Evolutionary conservation across 2,329 filamentous ascomycete species (phyloP).

Genomic region (Xylaria sp.): DNA sequence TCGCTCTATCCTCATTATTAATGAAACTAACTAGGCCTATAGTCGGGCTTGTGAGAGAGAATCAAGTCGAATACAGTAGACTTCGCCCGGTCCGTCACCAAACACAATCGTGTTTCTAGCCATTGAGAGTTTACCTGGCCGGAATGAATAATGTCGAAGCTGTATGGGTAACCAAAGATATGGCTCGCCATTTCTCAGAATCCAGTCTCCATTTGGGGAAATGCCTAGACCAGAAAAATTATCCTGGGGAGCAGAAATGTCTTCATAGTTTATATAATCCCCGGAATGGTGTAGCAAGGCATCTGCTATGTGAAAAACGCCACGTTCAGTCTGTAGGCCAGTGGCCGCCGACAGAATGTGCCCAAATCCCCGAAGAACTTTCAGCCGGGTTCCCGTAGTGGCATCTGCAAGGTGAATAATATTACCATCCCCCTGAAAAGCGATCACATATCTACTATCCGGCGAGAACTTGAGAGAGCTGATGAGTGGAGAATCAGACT

Average conservation of each 20-base stretch:
- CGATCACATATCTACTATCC: background rate
- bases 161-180: conserved; percentile 2
- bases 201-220: background rate
- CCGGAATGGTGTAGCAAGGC: background rate
- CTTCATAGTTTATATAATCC: background rate
- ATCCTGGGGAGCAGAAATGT: background rate
- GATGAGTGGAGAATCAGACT: too few relatives aligned
- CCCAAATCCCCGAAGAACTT: background rate
- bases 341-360: background rate
- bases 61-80: too few relatives aligned
- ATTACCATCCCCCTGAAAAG: background rate
- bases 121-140: background rate
- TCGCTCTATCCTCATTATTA: too few relatives aligned
- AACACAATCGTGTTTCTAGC: background rate
- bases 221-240: conserved; percentile 1
- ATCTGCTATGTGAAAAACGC: background rate
- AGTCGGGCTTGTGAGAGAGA: too few relatives aligned
- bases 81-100: too few relatives aligned
- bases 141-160: background rate
- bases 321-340: background rate
- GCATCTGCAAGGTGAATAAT: background rate
- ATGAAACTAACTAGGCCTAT: too few relatives aligned
- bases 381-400: background rate
- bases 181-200: background rate
- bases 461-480: background rate